Evolutionary conservation across 805 yeast genomes (phyloP).

Genomic region (Wickerhamiella lipophila): DNA sequence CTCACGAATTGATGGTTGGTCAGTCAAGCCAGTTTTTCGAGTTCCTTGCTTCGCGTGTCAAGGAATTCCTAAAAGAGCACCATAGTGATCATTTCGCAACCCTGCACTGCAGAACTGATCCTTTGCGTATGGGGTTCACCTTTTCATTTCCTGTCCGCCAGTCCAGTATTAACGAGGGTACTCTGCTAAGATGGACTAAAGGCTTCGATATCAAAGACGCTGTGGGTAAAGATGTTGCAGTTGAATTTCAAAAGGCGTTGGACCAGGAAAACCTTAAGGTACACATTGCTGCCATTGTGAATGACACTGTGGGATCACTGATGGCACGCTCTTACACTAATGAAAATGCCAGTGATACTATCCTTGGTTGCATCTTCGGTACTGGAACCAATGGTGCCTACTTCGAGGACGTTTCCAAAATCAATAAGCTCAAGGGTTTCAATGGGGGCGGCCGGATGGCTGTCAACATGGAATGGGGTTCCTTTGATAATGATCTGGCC

Average conservation of each 20-base stretch:
- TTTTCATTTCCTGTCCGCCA: conserved; percentile 90
- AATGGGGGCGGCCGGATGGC: conserved; percentile 47
- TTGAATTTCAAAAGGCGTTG: conserved; percentile 54
- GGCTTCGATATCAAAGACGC: conserved; percentile 82
- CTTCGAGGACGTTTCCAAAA: conserved; percentile 59
- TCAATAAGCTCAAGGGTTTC: conserved; percentile 50
- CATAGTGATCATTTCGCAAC: conserved; percentile 39
- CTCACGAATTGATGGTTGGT: conserved; percentile 58
- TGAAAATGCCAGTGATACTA: conserved; percentile 54
- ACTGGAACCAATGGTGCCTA: conserved; percentile 98
- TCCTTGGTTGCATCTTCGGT: conserved; percentile 86
- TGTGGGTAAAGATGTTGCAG: conserved; percentile 73
- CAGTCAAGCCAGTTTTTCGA: conserved; percentile 53
- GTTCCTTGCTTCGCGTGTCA: conserved; percentile 61
- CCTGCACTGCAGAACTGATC: conserved; percentile 16
- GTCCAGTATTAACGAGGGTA: conserved; percentile 65
- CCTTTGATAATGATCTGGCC: conserved; percentile 74
- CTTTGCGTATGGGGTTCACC: conserved; percentile 76
- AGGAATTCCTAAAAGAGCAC: conserved; percentile 50
- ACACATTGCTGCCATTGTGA: conserved; percentile 73
- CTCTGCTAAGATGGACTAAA: conserved; percentile 88
- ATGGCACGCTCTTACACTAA: conserved; percentile 76
- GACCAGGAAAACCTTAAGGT: conserved; percentile 45
- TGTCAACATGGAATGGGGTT: conserved; percentile 96
- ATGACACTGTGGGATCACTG: conserved; percentile 92